Conservation (phyloP, 495 filamentous ascomycete species). For the Aspergillus asperescens region DNA sequence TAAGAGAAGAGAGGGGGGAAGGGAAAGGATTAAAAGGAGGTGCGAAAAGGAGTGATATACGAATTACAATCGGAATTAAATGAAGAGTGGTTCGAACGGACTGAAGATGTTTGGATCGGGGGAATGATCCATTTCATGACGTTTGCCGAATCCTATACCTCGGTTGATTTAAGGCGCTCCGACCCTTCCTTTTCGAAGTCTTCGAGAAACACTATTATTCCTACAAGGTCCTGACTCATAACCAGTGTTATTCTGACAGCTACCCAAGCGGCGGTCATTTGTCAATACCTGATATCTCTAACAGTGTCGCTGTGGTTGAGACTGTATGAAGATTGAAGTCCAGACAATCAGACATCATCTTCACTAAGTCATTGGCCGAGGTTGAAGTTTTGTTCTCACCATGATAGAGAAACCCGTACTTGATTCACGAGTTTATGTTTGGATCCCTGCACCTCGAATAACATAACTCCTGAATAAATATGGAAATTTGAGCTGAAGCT, state of each 20-base stretch:
- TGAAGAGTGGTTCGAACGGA: slow-evolving; percentile 2
- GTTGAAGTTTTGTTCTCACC: neutral
- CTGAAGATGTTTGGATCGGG: slow-evolving; percentile 35
- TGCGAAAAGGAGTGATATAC: slow-evolving; percentile 14
- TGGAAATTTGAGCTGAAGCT: neutral
- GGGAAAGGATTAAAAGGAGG: slow-evolving; percentile 6
- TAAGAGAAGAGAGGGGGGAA: slow-evolving; percentile 6
- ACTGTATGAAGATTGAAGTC: no score
- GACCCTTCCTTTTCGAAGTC: no score
- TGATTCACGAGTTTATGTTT: no score
- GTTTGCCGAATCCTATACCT: slow-evolving; percentile 43
- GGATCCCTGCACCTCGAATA: neutral
- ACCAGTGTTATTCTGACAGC: no score
- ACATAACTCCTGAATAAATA: neutral
- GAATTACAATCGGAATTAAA: slow-evolving; percentile 8
- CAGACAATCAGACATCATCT: no score
- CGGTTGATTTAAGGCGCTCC: slow-evolving; percentile 26
- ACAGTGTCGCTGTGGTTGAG: no score
- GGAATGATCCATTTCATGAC: slow-evolving; percentile 34
- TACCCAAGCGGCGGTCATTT: neutral
- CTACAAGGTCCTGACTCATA: no score
- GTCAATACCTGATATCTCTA: no score
- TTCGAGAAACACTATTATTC: no score
- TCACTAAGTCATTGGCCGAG: no score
- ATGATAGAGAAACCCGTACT: no score